phyloP scores from a whole-genome alignment of 2,329 filamentous ascomycete species.

The Aspergillus aculeatus region DNA sequence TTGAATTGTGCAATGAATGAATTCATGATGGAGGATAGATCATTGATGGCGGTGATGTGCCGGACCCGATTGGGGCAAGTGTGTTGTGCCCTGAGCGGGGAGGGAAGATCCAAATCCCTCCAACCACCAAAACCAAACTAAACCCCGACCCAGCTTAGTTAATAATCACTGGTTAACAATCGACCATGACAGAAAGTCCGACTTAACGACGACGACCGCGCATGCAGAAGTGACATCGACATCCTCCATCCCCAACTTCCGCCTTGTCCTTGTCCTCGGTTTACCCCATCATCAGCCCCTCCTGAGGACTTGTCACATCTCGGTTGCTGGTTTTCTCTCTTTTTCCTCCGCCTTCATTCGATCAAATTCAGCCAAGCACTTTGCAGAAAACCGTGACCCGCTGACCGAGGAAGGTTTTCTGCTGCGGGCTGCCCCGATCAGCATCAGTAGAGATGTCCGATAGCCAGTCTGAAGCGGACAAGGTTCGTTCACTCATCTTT shows the following conservation, averaged over 20 bases:
- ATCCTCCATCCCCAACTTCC: slow-evolving; percentile 2
- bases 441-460: slow-evolving; percentile 42
- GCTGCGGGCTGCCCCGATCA: slow-evolving; percentile 13
- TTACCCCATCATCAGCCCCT: neutral
- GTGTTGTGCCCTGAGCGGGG: slow-evolving; percentile 4
- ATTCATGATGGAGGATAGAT: too few species aligned
- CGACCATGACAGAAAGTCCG: slow-evolving; percentile 32
- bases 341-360: neutral
- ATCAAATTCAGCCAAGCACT: neutral
- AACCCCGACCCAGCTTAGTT: slow-evolving; percentile 15
- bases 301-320: neutral
- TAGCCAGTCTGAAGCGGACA: slow-evolving; percentile 49
- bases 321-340: neutral
- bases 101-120: slow-evolving; percentile 3
- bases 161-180: slow-evolving; percentile 27
- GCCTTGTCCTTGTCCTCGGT: slow-evolving; percentile 1
- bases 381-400: slow-evolving; percentile 7
- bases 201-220: neutral
- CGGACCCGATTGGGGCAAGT: too few species aligned
- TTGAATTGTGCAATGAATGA: too few species aligned
- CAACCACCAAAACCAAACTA: too few species aligned
- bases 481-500: slow-evolving; percentile 35
- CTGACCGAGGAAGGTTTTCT: slow-evolving; percentile 15
- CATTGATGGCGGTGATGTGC: too few species aligned
- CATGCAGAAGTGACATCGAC: slow-evolving; percentile 6